Percentiles rank a stretch among this genome's conserved stretches.
phyloP scores from a whole-genome alignment of 345 rosid species.

The Hypericum perforatum region DNA sequence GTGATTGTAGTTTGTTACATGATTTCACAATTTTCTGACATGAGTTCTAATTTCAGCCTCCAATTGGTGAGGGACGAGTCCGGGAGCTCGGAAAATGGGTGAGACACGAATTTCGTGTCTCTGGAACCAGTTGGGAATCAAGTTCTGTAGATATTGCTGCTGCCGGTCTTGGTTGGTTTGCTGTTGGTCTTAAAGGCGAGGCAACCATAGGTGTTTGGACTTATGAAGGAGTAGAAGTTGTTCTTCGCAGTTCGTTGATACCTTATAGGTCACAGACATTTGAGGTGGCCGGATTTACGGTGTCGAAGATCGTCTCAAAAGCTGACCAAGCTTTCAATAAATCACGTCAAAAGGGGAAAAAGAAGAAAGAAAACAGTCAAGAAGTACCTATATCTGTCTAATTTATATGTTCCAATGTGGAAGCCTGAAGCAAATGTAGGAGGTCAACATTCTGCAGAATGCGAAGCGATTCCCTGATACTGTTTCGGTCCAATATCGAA shows the following conservation, averaged over 20 bases:
- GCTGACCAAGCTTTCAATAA: slow-evolving; percentile 63
- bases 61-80: slow-evolving; percentile 66
- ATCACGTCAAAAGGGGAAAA: slow-evolving; percentile 33
- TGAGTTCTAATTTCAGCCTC: slow-evolving; percentile 46
- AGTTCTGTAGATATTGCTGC: slow-evolving; percentile 76
- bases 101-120: slow-evolving; percentile 48
- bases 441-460: too few relatives aligned
- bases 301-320: slow-evolving; percentile 73
- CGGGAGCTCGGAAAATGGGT: slow-evolving; percentile 78
- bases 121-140: slow-evolving; percentile 67
- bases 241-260: slow-evolving; percentile 58
- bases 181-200: slow-evolving; percentile 69
- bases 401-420: slow-evolving; percentile 1
- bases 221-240: slow-evolving; percentile 63
- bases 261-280: slow-evolving; percentile 57
- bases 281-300: slow-evolving; percentile 77
- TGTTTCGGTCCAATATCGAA: too few relatives aligned
- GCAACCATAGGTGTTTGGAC: slow-evolving; percentile 79
- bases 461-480: too few relatives aligned
- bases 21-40: slow-evolving; percentile 2
- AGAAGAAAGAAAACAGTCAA: slow-evolving; percentile 26
- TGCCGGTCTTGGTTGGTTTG: slow-evolving; percentile 89
- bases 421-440: too few relatives aligned
- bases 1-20: neutral
- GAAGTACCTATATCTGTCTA: slow-evolving; percentile 14